Conservation (phyloP, 768 basidiomycete species). For the Termitomyces heimii region DNA sequence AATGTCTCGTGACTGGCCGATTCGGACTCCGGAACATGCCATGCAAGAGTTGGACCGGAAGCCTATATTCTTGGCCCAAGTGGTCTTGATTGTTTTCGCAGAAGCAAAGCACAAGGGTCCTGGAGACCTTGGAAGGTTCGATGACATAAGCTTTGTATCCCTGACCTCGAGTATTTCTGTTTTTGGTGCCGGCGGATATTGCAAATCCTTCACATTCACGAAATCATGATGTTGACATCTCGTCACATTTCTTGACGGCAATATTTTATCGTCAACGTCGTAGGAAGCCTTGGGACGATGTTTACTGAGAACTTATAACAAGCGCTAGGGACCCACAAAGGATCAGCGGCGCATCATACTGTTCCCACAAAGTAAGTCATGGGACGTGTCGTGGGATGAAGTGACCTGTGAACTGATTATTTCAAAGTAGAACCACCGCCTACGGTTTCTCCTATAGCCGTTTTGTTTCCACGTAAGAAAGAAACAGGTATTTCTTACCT, state of each 20-base stretch:
- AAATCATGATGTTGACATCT: not conserved
- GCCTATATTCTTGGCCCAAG: not conserved
- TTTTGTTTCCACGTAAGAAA: not conserved
- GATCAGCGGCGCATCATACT: not conserved
- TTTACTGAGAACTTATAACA: not conserved
- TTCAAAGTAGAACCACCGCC: not conserved
- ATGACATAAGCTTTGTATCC: slow-evolving; percentile 1
- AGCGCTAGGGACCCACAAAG: not conserved
- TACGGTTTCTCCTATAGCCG: not conserved
- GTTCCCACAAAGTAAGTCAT: not conserved
- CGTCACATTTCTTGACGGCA: not conserved
- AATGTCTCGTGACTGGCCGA: not conserved
- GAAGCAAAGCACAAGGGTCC: not conserved
- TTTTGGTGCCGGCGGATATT: not conserved
- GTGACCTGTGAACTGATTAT: not conserved
- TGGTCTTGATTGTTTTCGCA: not conserved
- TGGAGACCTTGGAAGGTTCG: not conserved
- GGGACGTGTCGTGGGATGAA: not conserved
- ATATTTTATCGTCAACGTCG: not conserved
- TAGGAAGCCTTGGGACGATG: not conserved
- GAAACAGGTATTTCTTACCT: not conserved
- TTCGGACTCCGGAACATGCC: not conserved
- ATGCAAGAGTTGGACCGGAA: not conserved
- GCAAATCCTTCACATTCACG: not conserved
- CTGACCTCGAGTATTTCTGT: not conserved